Base-by-base conservation (phyloP, 1,139 yeast genomes). In the Meyerozyma elateridarum region DNA sequence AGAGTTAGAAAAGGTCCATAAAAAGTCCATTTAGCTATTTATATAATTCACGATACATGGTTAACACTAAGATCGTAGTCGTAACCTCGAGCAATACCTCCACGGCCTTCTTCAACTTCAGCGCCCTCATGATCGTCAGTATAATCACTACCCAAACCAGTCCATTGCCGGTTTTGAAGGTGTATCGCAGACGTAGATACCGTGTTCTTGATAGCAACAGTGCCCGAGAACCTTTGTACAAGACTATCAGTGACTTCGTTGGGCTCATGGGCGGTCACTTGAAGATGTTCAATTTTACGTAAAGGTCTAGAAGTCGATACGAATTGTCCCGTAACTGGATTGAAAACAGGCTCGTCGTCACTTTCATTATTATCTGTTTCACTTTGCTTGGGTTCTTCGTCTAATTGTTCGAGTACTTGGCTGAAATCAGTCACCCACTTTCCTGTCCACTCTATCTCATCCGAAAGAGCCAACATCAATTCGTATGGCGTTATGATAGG, bases 401-500 rank as follows among this genome's bases (percentile, higher is more conserved):
- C 58, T 11, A 53, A 45, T 4, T 57, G 59, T 29, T 51, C 47
- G 39, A 82, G 49, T 1, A 80, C 70, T 9, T 59, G 61, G 24
- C 73, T 66, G 54, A 88, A 87, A 45, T 85, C 93, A 0, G 89
- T 79, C 11, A 85, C 73, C 98, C 98, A 91, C 45, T 83, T 72
- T 1, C 97, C 97, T 0, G 91, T 80, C 96, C 97, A 89, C 2
- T 77, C 65, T 15, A 85, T 67, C 38, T 83, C 88, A 18, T 75
- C 78, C 40, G 73, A 72, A 37, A 93, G 63, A 0, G 97, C 95
- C 51, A 91, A 59, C 33, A 81, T 71, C 32, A 93, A 63, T 54
- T 91, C 99, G 54, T 85, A 91, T 0, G 98, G 98, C 0, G 98
- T 91, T 9, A 91, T 76, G 8, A 91, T 83, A 1, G 97, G 97